phyloP scores from a whole-genome alignment of 2,329 filamentous ascomycete genomes.

The Cordyceps cicadae region DNA sequence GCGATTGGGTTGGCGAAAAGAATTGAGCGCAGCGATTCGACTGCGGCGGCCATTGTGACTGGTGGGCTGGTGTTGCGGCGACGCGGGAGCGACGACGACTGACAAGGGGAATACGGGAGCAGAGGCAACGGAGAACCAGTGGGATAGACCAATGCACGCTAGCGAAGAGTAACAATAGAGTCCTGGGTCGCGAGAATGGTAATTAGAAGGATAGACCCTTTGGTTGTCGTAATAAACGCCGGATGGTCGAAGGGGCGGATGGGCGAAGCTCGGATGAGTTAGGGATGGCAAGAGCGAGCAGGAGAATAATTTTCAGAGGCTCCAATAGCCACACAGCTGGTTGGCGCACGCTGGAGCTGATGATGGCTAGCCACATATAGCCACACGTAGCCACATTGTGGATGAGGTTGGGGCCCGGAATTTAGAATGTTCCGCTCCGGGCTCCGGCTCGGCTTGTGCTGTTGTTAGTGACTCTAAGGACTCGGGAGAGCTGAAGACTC shows the following conservation, averaged over 20 bases:
- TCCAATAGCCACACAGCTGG: background rate
- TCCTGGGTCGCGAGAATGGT: slow-evolving; percentile 14
- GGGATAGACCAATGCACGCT: slow-evolving; percentile 11
- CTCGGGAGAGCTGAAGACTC: background rate
- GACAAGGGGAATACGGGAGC: slow-evolving; percentile 15
- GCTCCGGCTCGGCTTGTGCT: slow-evolving; percentile 2
- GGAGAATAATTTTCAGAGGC: slow-evolving; percentile 19
- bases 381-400: background rate
- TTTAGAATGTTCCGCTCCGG: slow-evolving; percentile 7
- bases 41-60: slow-evolving; percentile 43
- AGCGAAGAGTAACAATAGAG: slow-evolving; percentile 11
- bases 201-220: slow-evolving; percentile 10
- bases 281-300: slow-evolving; percentile 15
- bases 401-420: background rate
- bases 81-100: slow-evolving; percentile 19
- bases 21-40: slow-evolving; percentile 50
- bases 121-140: slow-evolving; percentile 14
- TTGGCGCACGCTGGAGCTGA: slow-evolving; percentile 7
- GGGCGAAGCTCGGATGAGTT: slow-evolving; percentile 15
- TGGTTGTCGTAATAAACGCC: slow-evolving; percentile 14
- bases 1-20: slow-evolving; percentile 67
- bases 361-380: slow-evolving; percentile 5
- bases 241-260: slow-evolving; percentile 8
- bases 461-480: background rate
- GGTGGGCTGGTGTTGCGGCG: slow-evolving; percentile 11